Conservation (phyloP, 345 rosid species). For the Excoecaria agallocha region DNA sequence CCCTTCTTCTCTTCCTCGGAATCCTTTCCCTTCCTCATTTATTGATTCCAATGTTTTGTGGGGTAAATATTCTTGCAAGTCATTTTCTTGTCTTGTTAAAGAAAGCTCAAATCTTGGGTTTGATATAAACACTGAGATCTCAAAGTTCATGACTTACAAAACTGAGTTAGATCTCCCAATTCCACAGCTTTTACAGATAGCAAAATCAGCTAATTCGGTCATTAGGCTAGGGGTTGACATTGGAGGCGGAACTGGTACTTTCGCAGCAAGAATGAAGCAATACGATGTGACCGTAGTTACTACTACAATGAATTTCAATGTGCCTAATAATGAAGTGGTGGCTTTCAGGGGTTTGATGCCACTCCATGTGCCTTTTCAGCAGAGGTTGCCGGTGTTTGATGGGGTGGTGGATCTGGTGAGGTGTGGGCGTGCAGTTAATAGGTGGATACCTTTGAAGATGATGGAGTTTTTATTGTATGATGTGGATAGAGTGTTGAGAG, state of each 20-base stretch:
- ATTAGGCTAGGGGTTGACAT: slow-evolving; percentile 79
- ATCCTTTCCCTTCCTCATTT: slow-evolving; percentile 57
- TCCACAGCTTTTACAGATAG: slow-evolving; percentile 69
- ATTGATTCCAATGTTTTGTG: slow-evolving; percentile 69
- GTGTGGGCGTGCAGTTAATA: slow-evolving; percentile 83
- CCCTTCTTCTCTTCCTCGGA: slow-evolving; percentile 38
- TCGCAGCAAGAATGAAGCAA: slow-evolving; percentile 78
- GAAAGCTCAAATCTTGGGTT: slow-evolving; percentile 56
- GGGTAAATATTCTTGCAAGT: slow-evolving; percentile 67
- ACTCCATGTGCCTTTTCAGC: slow-evolving; percentile 89
- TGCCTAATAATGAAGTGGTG: slow-evolving; percentile 86
- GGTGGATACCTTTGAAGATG: slow-evolving; percentile 84
- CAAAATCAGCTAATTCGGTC: slow-evolving; percentile 50
- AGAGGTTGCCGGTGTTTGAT: slow-evolving; percentile 82
- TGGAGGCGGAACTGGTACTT: slow-evolving; percentile 88
- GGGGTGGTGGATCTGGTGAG: slow-evolving; percentile 89
- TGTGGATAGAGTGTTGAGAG: slow-evolving; percentile 76
- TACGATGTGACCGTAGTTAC: slow-evolving; percentile 69
- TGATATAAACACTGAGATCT: slow-evolving; percentile 51
- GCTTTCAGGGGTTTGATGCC: slow-evolving; percentile 87
- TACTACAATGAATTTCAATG: slow-evolving; percentile 87
- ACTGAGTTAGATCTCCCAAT: slow-evolving; percentile 90
- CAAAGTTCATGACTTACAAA: slow-evolving; percentile 45
- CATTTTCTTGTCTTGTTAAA: slow-evolving; percentile 60
- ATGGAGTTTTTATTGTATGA: slow-evolving; percentile 87